Conservation (phyloP, 2,329 filamentous ascomycete genomes). For the Canariomyces notabilis region DNA sequence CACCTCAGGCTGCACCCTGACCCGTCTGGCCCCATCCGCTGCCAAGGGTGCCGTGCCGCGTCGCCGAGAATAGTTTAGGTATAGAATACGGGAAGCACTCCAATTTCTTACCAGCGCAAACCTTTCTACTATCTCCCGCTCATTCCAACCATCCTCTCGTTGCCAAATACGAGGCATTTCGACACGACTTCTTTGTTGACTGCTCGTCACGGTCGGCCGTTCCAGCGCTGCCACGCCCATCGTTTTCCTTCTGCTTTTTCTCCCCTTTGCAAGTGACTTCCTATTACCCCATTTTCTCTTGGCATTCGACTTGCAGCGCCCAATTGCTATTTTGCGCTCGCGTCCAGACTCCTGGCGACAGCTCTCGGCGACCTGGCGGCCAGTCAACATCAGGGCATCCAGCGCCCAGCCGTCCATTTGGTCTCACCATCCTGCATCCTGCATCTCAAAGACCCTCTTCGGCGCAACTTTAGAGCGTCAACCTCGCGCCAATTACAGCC, state of each 20-base stretch:
- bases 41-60: no score
- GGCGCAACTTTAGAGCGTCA: constrained; percentile 13
- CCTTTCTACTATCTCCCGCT: not conserved
- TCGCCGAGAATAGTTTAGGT: not conserved
- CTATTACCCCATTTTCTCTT: not conserved
- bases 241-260: not conserved
- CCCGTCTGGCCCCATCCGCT: no score
- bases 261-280: not conserved
- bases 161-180: not conserved
- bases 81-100: no score
- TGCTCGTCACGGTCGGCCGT: not conserved
- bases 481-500: constrained; percentile 7
- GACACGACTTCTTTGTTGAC: not conserved
- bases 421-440: constrained; percentile 18
- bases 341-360: constrained; percentile 16
- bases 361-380: no score
- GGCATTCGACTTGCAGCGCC: no score
- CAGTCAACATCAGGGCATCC: constrained; percentile 7
- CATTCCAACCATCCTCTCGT: not conserved
- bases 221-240: not conserved
- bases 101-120: not conserved
- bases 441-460: constrained; percentile 22
- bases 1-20: no score
- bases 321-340: not conserved
- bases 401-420: constrained; percentile 22